These are phyloP conservation scores for Puccinellia tenuiflora DNA, from an alignment of 176 grass and related monocot species.

Conservation along the genomic window DNA sequence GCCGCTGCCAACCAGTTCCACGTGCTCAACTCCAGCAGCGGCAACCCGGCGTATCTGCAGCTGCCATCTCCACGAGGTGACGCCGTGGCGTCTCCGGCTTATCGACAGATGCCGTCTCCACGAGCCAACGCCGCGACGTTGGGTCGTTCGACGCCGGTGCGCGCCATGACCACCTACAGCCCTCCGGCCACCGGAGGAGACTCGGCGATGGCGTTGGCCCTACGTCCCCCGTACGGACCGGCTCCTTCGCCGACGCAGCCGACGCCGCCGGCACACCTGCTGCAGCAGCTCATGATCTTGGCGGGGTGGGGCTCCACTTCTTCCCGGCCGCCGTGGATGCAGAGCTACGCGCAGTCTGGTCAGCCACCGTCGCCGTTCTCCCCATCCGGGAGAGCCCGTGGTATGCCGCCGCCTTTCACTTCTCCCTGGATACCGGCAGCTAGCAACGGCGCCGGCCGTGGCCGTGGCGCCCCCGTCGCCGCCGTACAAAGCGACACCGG, in stretches of 20 bases:
- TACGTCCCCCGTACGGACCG: background rate
- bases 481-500: background rate
- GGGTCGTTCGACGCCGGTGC: background rate
- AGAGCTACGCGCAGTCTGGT: slow-evolving; percentile 6
- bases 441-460: background rate
- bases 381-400: background rate
- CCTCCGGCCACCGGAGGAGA: background rate
- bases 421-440: background rate
- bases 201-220: background rate
- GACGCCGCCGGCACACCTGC: slow-evolving; percentile 1
- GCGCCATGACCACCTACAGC: background rate
- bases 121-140: background rate
- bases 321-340: slow-evolving; percentile 5
- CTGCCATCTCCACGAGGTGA: background rate
- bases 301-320: slow-evolving; percentile 19
- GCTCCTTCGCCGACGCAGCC: background rate
- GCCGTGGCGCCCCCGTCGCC: too few relatives aligned
- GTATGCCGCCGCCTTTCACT: background rate
- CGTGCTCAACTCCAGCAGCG: slow-evolving; percentile 33
- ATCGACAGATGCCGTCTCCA: background rate
- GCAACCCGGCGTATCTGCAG: background rate
- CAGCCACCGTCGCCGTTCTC: background rate
- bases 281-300: slow-evolving; percentile 43
- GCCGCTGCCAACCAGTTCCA: slow-evolving; percentile 11
- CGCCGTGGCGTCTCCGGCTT: background rate